Evolutionary conservation across 2,329 filamentous ascomycete genomes (phyloP).

Genomic region (Myriangium duriaei): DNA sequence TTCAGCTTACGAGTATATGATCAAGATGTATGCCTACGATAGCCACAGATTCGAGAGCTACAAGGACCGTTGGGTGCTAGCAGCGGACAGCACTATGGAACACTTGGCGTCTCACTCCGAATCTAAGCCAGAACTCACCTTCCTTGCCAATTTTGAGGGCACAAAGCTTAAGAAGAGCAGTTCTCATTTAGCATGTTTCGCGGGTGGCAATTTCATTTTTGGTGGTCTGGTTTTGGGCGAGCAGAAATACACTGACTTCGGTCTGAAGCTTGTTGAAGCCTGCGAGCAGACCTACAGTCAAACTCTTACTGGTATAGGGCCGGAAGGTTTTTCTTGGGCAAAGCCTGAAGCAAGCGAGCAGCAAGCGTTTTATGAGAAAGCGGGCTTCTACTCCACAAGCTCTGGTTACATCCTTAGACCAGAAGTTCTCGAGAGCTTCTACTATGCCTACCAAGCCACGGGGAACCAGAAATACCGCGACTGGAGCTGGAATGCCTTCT

Average conservation of each 20-base stretch:
- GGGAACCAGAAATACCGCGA: conserved; percentile 65
- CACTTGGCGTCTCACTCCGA: conserved; percentile 58
- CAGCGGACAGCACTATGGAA: conserved; percentile 62
- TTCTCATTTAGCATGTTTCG: conserved; percentile 60
- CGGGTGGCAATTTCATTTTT: conserved; percentile 74
- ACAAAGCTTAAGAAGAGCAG: conserved; percentile 26
- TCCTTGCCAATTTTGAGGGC: conserved; percentile 47
- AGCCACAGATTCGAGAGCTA: conserved; percentile 49
- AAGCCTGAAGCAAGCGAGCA: conserved; percentile 27
- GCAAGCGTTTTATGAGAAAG: conserved; percentile 46
- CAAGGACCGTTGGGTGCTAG: conserved; percentile 58
- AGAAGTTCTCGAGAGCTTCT: conserved; percentile 73
- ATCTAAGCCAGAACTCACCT: conserved; percentile 57
- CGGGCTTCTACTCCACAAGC: conserved; percentile 59
- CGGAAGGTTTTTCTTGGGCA: conserved; percentile 43
- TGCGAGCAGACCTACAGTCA: conserved; percentile 62
- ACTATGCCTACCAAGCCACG: conserved; percentile 76
- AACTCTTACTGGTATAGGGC: conserved; percentile 63
- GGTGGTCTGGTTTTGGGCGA: conserved; percentile 58
- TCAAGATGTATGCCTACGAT: conserved; percentile 85
- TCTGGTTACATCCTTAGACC: conserved; percentile 54
- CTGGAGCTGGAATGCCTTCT: conserved; percentile 71
- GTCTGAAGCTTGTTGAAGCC: conserved; percentile 55
- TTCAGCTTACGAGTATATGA: conserved; percentile 78
- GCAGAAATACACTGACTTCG: conserved; percentile 59